Base-by-base conservation (phyloP, 257 asterid species). In the Prunella vulgaris region DNA sequence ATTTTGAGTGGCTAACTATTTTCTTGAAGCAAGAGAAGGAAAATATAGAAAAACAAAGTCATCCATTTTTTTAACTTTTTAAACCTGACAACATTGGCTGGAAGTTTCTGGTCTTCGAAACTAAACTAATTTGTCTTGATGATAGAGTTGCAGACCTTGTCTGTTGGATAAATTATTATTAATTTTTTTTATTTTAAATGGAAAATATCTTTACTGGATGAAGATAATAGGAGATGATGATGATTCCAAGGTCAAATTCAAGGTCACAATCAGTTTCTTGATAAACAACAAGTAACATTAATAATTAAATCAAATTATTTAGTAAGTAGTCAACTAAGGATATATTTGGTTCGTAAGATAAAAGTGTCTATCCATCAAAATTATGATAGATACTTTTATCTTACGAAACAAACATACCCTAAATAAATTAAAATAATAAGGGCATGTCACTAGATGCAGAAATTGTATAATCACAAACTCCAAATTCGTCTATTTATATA, bases 211-310 rank as follows among this genome's bases (percentile, higher is more conserved):
- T 35, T 14, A 60, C 9, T n/a, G n/a, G n/a, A n/a, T n/a, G n/a
- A 9, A 65, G 76, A 71, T 64, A 73, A 66, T n/a, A 15, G 22
- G 37, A 70, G 85, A 69, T 75, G 66, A 73, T 63, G 85, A 71
- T 76, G 66, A 73, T 63, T 60, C 53, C 81, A 77, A 79, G 74
- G 90, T 84, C 88, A 85, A 75, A 75, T 70, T 68, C 48, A 44
- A 59, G 74, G 90, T 84, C 90, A 63, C 81, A 17, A 82, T 82
- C 87, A 80, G 63, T 14, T 44, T 63, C 21, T 67, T 33, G 28
- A 60, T 68, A 66, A 28, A 65, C n/a, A 56, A 72, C 33, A 54
- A 74, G 63, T 73, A 52, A 5, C 44, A 25, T 3, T 71, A n/a
- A n/a, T n/a, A n/a, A 70, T 37, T 60, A 25, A 49, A 59, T n/a